These are phyloP conservation scores for Lactarius akahatsu DNA, from an alignment of 768 basidiomycete species.

Conservation along the genomic window DNA sequence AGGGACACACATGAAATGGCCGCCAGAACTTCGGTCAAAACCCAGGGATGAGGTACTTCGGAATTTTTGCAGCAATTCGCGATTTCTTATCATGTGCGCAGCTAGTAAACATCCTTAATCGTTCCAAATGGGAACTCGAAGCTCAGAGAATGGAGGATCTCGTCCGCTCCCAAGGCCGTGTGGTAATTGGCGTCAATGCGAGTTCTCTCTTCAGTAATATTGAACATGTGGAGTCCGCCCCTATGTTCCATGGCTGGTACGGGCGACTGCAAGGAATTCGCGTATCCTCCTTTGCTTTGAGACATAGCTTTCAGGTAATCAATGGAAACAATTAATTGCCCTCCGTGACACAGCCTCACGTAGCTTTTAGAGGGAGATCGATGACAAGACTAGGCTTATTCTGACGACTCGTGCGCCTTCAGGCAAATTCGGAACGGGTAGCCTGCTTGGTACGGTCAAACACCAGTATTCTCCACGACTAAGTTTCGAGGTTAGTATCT, in stretches of 20 bases:
- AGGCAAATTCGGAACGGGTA: slow-evolving; percentile 12
- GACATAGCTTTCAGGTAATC: slow-evolving; percentile 46
- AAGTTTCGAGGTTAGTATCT: slow-evolving; percentile 39
- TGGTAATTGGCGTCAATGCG: slow-evolving; percentile 50
- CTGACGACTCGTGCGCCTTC: slow-evolving; percentile 41
- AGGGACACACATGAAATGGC: slow-evolving; percentile 46
- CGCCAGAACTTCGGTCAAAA: slow-evolving; percentile 44
- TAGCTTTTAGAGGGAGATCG: slow-evolving; percentile 46
- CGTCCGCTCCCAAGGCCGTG: slow-evolving; percentile 46
- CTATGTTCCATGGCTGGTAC: slow-evolving; percentile 31
- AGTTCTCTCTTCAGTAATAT: slow-evolving; percentile 46
- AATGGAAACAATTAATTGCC: background rate
- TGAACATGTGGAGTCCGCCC: slow-evolving; percentile 11
- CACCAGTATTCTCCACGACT: slow-evolving; percentile 74
- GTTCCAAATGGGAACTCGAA: slow-evolving; percentile 41
- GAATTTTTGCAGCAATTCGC: background rate
- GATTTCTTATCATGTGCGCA: slow-evolving; percentile 32
- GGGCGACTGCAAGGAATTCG: slow-evolving; percentile 38
- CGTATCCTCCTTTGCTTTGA: slow-evolving; percentile 40
- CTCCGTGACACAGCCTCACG: slow-evolving; percentile 8
- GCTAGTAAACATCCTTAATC: slow-evolving; percentile 47
- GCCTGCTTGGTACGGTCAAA: slow-evolving; percentile 65
- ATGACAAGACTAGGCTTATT: slow-evolving; percentile 44
- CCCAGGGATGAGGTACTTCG: slow-evolving; percentile 48
- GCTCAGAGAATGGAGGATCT: slow-evolving; percentile 41